Conservation (phyloP, 208 protist genomes). For the Leishmania lainsoni region DNA sequence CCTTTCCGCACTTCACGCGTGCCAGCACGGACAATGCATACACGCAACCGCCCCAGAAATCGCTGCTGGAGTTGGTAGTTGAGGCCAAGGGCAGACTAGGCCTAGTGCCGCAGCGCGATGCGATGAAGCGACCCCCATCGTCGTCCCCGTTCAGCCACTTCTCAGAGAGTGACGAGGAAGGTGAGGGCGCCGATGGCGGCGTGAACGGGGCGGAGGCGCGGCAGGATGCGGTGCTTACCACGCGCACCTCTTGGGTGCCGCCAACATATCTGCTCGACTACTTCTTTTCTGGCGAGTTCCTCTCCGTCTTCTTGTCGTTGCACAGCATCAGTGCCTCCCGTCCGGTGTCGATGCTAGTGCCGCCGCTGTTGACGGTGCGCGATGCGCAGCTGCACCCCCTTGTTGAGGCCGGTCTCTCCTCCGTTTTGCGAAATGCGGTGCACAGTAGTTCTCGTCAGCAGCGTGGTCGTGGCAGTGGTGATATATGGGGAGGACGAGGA, state of each 20-base stretch:
- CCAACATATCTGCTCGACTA: constrained; percentile 42
- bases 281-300: constrained; percentile 46
- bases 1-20: constrained; percentile 56
- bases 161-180: constrained; percentile 31
- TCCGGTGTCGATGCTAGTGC: constrained; percentile 26
- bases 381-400: constrained; percentile 47
- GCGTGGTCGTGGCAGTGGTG: constrained; percentile 5
- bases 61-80: constrained; percentile 78
- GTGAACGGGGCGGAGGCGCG: constrained; percentile 2
- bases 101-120: constrained; percentile 52
- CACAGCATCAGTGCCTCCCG: constrained; percentile 52
- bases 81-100: constrained; percentile 55
- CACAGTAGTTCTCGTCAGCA: neutral
- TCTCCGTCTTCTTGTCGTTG: constrained; percentile 39
- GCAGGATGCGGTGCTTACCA: constrained; percentile 33
- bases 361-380: constrained; percentile 44
- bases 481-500: neutral
- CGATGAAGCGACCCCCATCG: constrained; percentile 14
- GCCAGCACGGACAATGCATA: constrained; percentile 38
- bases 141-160: constrained; percentile 17
- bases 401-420: constrained; percentile 26
- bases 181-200: constrained; percentile 5
- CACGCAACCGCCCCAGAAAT: constrained; percentile 45
- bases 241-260: constrained; percentile 53
- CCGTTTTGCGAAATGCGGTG: neutral